Percentiles rank a stretch among this genome's conserved stretches.
Conservation (phyloP, 2,329 filamentous ascomycete species). For the Diplodia corticola region DNA sequence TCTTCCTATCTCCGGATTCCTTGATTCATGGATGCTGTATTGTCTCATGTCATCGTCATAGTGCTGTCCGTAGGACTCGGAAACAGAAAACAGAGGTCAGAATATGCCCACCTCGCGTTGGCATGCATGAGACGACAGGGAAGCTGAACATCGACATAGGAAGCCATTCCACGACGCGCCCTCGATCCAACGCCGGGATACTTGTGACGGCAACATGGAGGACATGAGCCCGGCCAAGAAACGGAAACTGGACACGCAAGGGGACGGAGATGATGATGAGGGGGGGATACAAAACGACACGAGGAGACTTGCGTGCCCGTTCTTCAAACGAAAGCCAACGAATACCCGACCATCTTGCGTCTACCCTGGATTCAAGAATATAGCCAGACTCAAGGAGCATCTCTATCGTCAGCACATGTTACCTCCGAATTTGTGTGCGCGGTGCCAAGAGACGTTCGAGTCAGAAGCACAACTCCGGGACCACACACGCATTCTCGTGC, state of each 20-base stretch:
- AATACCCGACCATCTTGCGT: not conserved
- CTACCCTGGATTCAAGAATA: not conserved
- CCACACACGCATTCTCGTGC: not conserved
- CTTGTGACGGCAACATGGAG: not conserved
- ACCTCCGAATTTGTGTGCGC: not conserved
- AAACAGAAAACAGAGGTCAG: not conserved
- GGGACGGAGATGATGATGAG: fast-evolving
- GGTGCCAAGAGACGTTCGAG: not conserved
- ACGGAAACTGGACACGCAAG: not conserved
- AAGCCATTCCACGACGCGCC: not conserved
- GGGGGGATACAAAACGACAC: not conserved
- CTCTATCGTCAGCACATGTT: slow-evolving; percentile 5
- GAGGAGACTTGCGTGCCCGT: not conserved
- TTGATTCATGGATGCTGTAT: too few species aligned
- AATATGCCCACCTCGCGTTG: not conserved
- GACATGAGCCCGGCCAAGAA: not conserved
- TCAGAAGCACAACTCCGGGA: not conserved
- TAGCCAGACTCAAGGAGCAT: slow-evolving; percentile 6
- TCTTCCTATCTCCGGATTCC: too few species aligned
- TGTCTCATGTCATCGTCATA: not conserved
- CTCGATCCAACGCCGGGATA: not conserved
- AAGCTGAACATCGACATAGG: not conserved
- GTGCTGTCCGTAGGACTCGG: not conserved
- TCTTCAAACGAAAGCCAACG: slow-evolving; percentile 12
- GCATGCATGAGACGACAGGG: not conserved